Conservation (phyloP, 2,329 filamentous ascomycete species). For the Annulohypoxylon truncatum region DNA sequence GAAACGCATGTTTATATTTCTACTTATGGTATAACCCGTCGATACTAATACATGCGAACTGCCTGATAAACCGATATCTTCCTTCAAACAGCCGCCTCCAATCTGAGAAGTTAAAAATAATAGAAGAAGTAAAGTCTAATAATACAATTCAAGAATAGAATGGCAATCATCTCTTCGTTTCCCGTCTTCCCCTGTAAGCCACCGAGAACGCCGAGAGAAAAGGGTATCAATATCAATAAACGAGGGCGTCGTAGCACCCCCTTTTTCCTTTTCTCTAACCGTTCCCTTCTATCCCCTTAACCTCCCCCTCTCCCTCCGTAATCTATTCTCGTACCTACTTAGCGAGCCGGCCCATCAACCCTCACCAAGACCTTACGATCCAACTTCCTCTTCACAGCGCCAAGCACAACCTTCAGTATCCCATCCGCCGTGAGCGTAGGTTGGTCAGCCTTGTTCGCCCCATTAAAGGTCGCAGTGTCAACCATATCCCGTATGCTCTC, state of each 20-base stretch:
- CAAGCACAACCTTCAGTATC: conserved; percentile 85
- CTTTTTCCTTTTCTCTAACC: conserved; percentile 12
- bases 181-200: not conserved
- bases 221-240: not conserved
- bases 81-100: not conserved
- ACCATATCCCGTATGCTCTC: conserved; percentile 84
- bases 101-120: not conserved
- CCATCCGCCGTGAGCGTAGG: conserved; percentile 71
- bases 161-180: no score
- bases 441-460: conserved; percentile 55
- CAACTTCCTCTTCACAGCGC: conserved; percentile 75
- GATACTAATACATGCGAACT: not conserved
- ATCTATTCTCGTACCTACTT: not conserved
- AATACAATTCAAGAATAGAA: not conserved
- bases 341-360: conserved; percentile 14
- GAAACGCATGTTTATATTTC: not conserved
- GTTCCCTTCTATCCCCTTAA: not conserved
- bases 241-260: not conserved
- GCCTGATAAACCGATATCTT: not conserved
- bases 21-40: not conserved
- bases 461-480: conserved; percentile 83
- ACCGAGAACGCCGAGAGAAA: not conserved
- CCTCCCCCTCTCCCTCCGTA: not conserved
- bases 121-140: not conserved
- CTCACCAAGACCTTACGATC: conserved; percentile 60